phyloP scores from a whole-genome alignment of 225 moss, liverwort and hornwort species.

The Sphagnum contortum region DNA sequence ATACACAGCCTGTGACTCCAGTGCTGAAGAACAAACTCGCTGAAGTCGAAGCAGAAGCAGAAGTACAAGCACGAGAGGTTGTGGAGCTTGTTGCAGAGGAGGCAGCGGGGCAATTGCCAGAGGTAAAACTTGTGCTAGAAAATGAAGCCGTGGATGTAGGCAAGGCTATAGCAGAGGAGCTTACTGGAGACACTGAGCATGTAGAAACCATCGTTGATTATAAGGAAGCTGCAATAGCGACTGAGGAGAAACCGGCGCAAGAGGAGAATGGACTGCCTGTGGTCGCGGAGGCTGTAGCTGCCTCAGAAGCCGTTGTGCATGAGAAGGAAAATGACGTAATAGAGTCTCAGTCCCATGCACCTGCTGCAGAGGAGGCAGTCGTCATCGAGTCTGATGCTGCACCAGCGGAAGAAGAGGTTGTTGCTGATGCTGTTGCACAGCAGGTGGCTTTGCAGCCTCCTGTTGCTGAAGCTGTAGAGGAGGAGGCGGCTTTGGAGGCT shows the following conservation, averaged over 20 bases:
- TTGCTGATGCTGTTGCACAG: background rate
- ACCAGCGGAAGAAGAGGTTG: background rate
- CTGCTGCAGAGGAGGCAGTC: background rate
- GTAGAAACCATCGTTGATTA: background rate
- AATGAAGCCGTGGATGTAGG: no score
- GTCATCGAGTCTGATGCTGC: background rate
- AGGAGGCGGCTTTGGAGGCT: constrained; percentile 7
- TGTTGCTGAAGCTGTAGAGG: background rate
- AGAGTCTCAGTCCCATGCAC: no score
- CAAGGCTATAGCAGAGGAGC: no score
- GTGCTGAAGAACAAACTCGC: constrained; percentile 20
- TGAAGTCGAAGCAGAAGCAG: constrained; percentile 9
- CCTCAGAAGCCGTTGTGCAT: background rate
- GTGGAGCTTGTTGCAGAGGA: no score
- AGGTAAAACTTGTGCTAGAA: no score
- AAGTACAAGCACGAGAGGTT: background rate
- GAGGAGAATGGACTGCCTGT: no score
- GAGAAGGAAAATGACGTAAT: background rate
- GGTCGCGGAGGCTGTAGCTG: background rate
- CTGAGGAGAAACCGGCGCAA: background rate
- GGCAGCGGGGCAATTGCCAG: no score
- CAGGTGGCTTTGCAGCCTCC: no score
- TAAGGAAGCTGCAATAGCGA: background rate
- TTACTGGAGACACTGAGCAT: background rate
- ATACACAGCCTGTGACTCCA: constrained; percentile 22